Evolutionary conservation across 345 rosid species (phyloP).

Genomic region (Bruguiera gymnorhiza): DNA sequence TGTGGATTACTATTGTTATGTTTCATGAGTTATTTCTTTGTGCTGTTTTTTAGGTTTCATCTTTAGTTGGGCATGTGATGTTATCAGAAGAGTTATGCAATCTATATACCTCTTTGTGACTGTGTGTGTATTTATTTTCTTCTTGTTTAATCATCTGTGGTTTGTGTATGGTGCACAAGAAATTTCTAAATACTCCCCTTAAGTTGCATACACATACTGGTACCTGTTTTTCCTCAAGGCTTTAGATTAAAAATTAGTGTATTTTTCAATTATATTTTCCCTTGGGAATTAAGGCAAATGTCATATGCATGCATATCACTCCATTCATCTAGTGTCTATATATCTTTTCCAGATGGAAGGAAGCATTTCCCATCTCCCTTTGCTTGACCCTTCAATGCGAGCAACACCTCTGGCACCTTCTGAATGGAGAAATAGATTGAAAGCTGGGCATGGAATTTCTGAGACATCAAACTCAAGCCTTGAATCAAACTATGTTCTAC

Average conservation of each 20-base stretch:
- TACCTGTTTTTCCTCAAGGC: neutral
- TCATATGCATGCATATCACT: neutral
- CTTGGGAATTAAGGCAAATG: neutral
- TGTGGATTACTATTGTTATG: neutral
- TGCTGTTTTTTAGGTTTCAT: neutral
- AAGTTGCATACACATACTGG: neutral
- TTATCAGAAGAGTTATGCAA: neutral
- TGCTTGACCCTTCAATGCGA: conserved; percentile 65
- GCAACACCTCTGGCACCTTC: conserved; percentile 77
- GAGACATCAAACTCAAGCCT: conserved; percentile 30
- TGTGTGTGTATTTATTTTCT: neutral
- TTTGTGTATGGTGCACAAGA: too few relatives aligned
- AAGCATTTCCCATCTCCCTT: conserved; percentile 76
- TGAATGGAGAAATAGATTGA: conserved; percentile 73
- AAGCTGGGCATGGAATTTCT: conserved; percentile 31
- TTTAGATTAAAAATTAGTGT: too few relatives aligned
- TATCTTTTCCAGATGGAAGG: conserved; percentile 61
- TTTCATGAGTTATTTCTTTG: neutral
- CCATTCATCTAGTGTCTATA: neutral
- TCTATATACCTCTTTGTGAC: too few relatives aligned
- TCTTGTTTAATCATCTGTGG: too few relatives aligned
- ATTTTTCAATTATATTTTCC: neutral
- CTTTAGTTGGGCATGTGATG: too few relatives aligned
- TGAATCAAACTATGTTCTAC: conserved; percentile 42
- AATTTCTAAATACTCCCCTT: neutral